Conservation (phyloP, 2,329 filamentous ascomycete genomes). For the Pseudogymnoascus sp. region DNA sequence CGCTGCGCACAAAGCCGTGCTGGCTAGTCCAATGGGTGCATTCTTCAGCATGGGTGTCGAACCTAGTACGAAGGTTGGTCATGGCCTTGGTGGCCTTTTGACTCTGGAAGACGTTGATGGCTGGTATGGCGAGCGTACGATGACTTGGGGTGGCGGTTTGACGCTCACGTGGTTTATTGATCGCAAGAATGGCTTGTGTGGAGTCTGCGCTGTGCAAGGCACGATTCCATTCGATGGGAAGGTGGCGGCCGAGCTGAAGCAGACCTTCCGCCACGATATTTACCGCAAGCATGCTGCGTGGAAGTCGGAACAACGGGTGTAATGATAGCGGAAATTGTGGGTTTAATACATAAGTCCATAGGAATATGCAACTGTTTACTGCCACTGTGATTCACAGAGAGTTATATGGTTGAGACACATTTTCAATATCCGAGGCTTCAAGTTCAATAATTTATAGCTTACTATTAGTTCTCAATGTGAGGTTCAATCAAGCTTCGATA, state of each 20-base stretch:
- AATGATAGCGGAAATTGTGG: background rate
- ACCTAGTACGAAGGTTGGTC: slow-evolving; percentile 26
- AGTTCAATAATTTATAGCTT: background rate
- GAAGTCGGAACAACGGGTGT: slow-evolving; percentile 19
- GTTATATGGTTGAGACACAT: background rate
- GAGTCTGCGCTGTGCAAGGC: slow-evolving; percentile 33
- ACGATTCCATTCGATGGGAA: slow-evolving; percentile 28
- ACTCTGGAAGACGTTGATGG: slow-evolving; percentile 33
- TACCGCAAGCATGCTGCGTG: slow-evolving; percentile 32
- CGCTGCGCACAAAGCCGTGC: slow-evolving; percentile 21
- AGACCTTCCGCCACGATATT: slow-evolving; percentile 34
- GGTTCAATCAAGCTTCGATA: background rate
- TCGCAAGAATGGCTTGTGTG: slow-evolving; percentile 37
- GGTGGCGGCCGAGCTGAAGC: slow-evolving; percentile 29
- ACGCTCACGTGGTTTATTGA: slow-evolving; percentile 42
- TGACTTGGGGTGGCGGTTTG: slow-evolving; percentile 39
- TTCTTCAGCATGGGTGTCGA: slow-evolving; percentile 32
- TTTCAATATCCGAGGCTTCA: background rate
- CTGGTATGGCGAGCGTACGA: slow-evolving; percentile 35
- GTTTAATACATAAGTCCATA: background rate
- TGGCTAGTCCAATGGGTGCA: slow-evolving; percentile 26
- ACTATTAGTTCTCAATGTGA: background rate
- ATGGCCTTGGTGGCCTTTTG: slow-evolving; percentile 35
- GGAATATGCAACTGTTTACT: background rate
- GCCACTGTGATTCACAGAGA: background rate